Percentiles rank a stretch among this genome's conserved stretches.
Evolutionary conservation across 2,329 filamentous ascomycete genomes (phyloP).

Genomic region (Colletotrichum magnum): DNA sequence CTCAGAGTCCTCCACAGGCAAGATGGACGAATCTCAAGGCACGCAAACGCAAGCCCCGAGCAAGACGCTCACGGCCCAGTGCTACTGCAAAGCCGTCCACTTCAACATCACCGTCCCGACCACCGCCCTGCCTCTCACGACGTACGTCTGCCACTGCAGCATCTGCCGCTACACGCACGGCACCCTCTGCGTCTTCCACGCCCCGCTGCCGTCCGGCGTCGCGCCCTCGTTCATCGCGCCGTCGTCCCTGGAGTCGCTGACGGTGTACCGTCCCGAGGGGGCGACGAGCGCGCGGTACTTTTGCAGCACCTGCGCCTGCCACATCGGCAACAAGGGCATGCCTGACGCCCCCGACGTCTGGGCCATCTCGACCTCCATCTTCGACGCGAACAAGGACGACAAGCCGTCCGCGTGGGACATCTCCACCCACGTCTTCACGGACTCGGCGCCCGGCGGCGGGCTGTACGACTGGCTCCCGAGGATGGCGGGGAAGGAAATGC

Average conservation of each 20-base stretch:
- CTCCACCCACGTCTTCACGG: constrained; percentile 53
- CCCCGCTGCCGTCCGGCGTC: constrained; percentile 51
- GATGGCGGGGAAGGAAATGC: constrained; percentile 49
- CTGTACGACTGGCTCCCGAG: constrained; percentile 53
- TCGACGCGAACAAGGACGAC: constrained; percentile 49
- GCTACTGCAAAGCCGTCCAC: constrained; percentile 60
- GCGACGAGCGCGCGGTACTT: constrained; percentile 55
- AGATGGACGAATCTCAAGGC: not conserved
- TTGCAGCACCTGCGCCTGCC: constrained; percentile 62
- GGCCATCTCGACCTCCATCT: constrained; percentile 57
- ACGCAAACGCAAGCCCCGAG: constrained; percentile 10
- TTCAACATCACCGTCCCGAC: constrained; percentile 57
- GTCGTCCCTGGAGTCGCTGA: constrained; percentile 54
- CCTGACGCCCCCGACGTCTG: constrained; percentile 49
- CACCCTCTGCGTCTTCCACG: constrained; percentile 58
- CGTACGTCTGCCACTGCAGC: constrained; percentile 62
- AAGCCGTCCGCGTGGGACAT: constrained; percentile 53
- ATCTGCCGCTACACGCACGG: constrained; percentile 60
- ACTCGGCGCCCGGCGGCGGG: constrained; percentile 54
- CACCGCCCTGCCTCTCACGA: constrained; percentile 55
- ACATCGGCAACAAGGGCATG: constrained; percentile 55
- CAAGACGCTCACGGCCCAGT: constrained; percentile 59
- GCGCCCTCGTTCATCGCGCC: constrained; percentile 56
- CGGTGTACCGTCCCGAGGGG: constrained; percentile 51
- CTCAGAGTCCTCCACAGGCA: not conserved